These are phyloP conservation scores for Pichia sp. DNA, from an alignment of 1,139 yeast species.

Conservation along the genomic window DNA sequence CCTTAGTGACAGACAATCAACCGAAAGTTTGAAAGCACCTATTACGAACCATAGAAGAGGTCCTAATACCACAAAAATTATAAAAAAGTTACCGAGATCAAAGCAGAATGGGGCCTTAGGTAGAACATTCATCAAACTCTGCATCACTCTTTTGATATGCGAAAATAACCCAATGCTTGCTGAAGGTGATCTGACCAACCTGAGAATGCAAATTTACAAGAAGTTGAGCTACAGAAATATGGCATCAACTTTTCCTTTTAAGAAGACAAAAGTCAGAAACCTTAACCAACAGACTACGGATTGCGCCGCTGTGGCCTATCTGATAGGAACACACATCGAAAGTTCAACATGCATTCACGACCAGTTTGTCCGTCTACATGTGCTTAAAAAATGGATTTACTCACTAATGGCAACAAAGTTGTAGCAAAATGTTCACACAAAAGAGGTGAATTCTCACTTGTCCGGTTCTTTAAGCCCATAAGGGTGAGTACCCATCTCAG, in stretches of 20 bases:
- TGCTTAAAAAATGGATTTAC: background rate
- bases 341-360: background rate
- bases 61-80: too few species aligned
- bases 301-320: background rate
- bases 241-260: background rate
- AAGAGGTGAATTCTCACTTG: too few species aligned
- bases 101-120: background rate
- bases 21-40: too few species aligned
- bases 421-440: too few species aligned
- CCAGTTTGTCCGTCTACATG: background rate
- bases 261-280: background rate
- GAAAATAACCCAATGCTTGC: background rate
- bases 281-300: background rate
- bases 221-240: background rate
- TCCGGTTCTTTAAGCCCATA: too few species aligned
- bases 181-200: conserved; percentile 2
- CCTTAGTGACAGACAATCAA: too few species aligned
- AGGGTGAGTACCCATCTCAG: too few species aligned
- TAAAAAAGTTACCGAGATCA: background rate
- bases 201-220: background rate
- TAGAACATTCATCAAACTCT: background rate
- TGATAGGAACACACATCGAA: background rate
- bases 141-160: background rate
- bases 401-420: background rate
- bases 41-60: too few species aligned